Base-by-base conservation (phyloP, 108 stramenopile species). In the Bacterosira constricta region DNA sequence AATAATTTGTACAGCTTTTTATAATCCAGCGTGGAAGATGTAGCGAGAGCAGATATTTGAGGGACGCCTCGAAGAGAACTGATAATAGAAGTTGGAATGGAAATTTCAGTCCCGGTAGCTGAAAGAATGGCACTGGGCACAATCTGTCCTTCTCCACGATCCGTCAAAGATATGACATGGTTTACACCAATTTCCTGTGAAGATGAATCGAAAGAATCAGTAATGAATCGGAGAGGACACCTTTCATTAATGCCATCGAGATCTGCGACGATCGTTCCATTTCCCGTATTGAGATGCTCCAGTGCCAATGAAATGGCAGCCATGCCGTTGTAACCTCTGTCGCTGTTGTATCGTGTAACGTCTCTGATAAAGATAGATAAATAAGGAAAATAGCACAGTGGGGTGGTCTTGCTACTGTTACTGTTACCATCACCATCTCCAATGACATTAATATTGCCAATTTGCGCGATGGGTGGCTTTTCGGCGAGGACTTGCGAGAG, bases 211-310 rank as follows among this genome's bases (percentile, higher is more conserved):
- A 49, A 49, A 21, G 47, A 64, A 37, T 51, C 39, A 9, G 73
- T 20, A 17, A 44, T 58, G 42, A 87, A 84, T n/a, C 73, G 80
- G 38, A 87, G 75, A 50, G 63, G 57, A 45, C 86, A 77, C 7
- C 41, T 23, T 36, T 76, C 27, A 27, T 77, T 36, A 42, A 82
- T 21, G 11, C 63, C 76, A 1, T 46, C 47, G 12, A 86, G 23
- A 27, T 81, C 61, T 23, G 76, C 71, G 13, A 81, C 41, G 11
- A 83, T 63, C 25, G 30, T 53, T 12, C 80, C 79, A 66, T 86
- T 62, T 12, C 76, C 82, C 21, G 61, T 70, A 58, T 86, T 86
- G 34, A 86, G 59, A 66, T 86, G 83, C 17, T 81, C 71, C 13
- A 73, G 41, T 1, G 86, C 86, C 63, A 65, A 47, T 20, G 47